Evolutionary conservation across 257 asterid species (phyloP).

Genomic region (Solanum bulbocastanum): DNA sequence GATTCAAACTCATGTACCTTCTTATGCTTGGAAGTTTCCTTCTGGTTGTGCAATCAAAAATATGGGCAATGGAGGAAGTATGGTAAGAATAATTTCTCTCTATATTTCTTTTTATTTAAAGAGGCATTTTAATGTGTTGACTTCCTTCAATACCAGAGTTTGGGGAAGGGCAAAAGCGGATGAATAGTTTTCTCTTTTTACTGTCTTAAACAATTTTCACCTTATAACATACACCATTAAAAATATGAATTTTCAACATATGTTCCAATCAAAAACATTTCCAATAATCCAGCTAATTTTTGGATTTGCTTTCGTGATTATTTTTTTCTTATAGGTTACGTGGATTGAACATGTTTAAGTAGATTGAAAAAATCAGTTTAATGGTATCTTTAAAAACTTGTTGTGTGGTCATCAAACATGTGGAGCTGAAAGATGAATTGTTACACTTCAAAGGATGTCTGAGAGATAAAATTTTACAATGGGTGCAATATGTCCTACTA

Average conservation of each 20-base stretch:
- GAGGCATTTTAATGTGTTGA: background rate
- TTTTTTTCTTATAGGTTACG: background rate
- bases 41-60: too few relatives aligned
- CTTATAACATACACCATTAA: background rate
- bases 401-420: conserved; percentile 41
- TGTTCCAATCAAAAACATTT: background rate
- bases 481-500: conserved; percentile 15
- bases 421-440: conserved; percentile 64
- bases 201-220: background rate
- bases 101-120: too few relatives aligned
- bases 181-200: background rate
- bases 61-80: too few relatives aligned
- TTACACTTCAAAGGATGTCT: conserved; percentile 48
- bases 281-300: background rate
- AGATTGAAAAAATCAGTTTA: background rate
- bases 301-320: background rate
- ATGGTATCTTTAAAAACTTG: background rate
- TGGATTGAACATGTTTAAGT: background rate
- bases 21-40: too few relatives aligned
- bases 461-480: conserved; percentile 44
- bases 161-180: background rate
- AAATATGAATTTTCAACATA: background rate
- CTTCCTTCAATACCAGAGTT: background rate
- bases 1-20: too few relatives aligned
- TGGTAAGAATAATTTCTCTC: too few relatives aligned